Evolutionary conservation across 176 grass and related monocot genomes (phyloP), one percentile per base, ranked within the genome.

Genomic region (Bothriochloa decipiens): DNA sequence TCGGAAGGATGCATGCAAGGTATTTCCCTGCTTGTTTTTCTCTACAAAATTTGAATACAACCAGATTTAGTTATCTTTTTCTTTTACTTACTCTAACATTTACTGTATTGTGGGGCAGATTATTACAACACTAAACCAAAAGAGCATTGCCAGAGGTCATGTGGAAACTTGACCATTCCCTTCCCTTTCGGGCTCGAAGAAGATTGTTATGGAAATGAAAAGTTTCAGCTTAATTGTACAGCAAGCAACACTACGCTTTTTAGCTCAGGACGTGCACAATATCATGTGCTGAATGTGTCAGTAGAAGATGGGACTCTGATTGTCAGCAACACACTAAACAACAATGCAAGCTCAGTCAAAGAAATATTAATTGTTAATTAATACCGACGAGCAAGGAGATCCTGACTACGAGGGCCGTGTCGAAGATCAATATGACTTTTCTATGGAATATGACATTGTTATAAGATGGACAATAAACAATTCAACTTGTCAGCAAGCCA

Each of bases 121-220:
- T 20, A 4, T 22, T 77, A 77, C 9, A 77, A 70, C 18, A 8
- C 63, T 0, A 39, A 11, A n/a, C 62, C 20, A 22, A 46, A 70
- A 42, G 6, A 2, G 2, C 3, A 72, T 3, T 91, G 82, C 32
- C 1, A 0, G 2, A 82, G 0, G 66, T 77, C 11, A 14, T 88
- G 86, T 26, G 90, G 86, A 7, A 86, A 72, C 50, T 86, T 50
- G 29, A 5, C 0, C 0, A 68, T 91, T 6, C 65, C n/a, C 4
- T 91, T 78, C 2, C 86, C 90, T 0, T 88, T 91, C 4, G 86
- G 90, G 2, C 12, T 88, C 5, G 39, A 47, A 47, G 45, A 47
- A 47, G 45, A 14, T 15, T 47, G 45, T 47, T 47, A 0, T 0
- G 45, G 45, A 47, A 47, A 47, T 3, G 3, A 47, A 47, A 14